These are phyloP conservation scores for Prototheca cutis DNA, from an alignment of 163 green algal species.

Conservation along the genomic window DNA sequence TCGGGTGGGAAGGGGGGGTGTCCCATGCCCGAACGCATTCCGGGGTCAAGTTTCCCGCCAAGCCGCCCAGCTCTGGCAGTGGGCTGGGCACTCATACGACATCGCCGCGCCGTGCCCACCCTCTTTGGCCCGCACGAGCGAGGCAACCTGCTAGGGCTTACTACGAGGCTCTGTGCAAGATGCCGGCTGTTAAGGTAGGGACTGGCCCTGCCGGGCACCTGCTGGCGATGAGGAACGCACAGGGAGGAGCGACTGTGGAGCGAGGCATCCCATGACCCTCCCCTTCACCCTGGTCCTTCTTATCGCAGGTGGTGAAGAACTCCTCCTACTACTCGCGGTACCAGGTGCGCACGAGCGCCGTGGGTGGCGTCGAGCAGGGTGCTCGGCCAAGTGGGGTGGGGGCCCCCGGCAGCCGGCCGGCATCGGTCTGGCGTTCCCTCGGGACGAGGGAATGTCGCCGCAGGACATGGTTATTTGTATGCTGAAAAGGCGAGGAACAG, in stretches of 20 bases:
- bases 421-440: too few species aligned
- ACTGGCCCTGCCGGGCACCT: too few species aligned
- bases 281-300: not conserved
- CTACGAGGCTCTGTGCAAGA: not conserved
- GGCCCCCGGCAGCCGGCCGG: too few species aligned
- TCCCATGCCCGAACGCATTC: too few species aligned
- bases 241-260: too few species aligned
- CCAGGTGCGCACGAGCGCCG: constrained; percentile 3
- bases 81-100: not conserved
- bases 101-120: not conserved
- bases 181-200: constrained; percentile 3
- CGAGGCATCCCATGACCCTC: not conserved
- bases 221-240: too few species aligned
- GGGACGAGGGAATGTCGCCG: too few species aligned
- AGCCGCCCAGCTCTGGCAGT: not conserved
- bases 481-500: too few species aligned
- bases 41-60: not conserved
- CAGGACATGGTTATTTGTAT: too few species aligned
- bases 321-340: constrained; percentile 8
- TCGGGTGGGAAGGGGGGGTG: too few species aligned
- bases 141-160: not conserved
- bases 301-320: constrained; percentile 6
- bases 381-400: too few species aligned
- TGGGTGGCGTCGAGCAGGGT: too few species aligned
- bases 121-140: constrained; percentile 5